Evolutionary conservation across 2,329 filamentous ascomycete genomes (phyloP).

Genomic region (Aspergillus tanneri): DNA sequence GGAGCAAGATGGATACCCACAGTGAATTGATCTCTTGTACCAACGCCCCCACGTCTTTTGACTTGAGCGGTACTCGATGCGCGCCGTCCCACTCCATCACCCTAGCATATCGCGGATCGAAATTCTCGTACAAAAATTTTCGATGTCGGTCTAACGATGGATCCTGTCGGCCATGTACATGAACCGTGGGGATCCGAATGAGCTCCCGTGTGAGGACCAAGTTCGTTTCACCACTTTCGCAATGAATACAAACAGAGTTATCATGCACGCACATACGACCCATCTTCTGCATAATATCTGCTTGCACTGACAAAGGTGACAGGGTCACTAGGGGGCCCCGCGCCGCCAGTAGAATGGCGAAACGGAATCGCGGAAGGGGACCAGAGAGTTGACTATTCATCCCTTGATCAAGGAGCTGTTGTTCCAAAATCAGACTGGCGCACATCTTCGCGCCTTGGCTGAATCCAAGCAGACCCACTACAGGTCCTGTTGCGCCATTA

Average conservation of each 20-base stretch:
- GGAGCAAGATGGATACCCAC: neutral
- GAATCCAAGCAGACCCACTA: constrained; percentile 64
- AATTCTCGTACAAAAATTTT: constrained; percentile 59
- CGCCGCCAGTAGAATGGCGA: constrained; percentile 63
- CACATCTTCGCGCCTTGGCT: constrained; percentile 65
- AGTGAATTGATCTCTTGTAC: constrained; percentile 48
- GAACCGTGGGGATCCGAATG: constrained; percentile 60
- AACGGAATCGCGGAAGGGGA: too few species aligned
- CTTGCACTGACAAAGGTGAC: neutral
- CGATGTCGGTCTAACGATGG: constrained; percentile 60
- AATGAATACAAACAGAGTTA: too few species aligned
- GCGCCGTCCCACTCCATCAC: constrained; percentile 72
- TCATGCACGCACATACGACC: too few species aligned
- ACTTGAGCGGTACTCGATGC: constrained; percentile 70
- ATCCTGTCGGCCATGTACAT: constrained; percentile 66
- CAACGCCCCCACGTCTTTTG: constrained; percentile 61
- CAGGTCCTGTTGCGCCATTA: constrained; percentile 55
- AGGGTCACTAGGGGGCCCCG: constrained; percentile 56
- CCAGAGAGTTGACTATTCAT: too few species aligned
- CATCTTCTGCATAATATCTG: neutral
- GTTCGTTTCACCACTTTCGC: neutral
- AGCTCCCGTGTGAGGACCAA: constrained; percentile 20
- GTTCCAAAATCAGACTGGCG: constrained; percentile 58
- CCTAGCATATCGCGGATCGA: constrained; percentile 52
- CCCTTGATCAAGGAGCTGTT: constrained; percentile 55